Base-by-base conservation (phyloP, 148 eudicot genomes). In the Rhododendron mucronatum region DNA sequence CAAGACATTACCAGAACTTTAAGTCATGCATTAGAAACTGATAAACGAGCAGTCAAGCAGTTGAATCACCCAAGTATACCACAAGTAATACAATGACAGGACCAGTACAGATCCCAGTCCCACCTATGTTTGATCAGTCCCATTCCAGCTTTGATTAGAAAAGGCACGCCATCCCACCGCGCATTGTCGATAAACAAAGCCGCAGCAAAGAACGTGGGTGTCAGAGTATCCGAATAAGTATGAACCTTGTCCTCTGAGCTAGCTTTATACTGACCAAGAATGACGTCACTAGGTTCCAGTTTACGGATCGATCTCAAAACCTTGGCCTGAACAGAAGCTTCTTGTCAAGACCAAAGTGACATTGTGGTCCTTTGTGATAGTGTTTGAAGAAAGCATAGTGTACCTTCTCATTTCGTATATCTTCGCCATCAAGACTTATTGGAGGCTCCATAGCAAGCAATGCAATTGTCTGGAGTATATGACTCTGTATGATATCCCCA, bases 331-430 rank as follows among this genome's bases (percentile, higher is more conserved):
- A 84, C 23, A 81, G 59, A 87, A 74, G 61, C 78, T 61, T 61
- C 11, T 44, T 37, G 85, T 63, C 4, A 47, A 28, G 45, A 23
- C 39, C 77, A 87, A 35, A 78, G 51, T 78, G 41, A 44, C 39
- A 71, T 23, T 59, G 9, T 69, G 65, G 41, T 75, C 47, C 8
- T 12, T 8, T 48, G 39, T 48, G 16, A 11, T 71, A 55, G 83
- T 1, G 37, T 28, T 26, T 69, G 47, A 81, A 26, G 71, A 28
- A 75, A 61, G 57, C 50, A 69, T 55, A 4, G 2, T 44, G 50
- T 82, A 91, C 88, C 93, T 89, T 91, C 82, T 88, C 91, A 84
- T 91, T 91, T 78, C 90, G 84, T 35, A 91, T 89, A 81, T 91
- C 91, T 86, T 89, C 90, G 6, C 89, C 93, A 87, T 91, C 84